Evolutionary conservation across 2,329 filamentous ascomycete genomes (phyloP).

Genomic region (Leptographium lundbergii): DNA sequence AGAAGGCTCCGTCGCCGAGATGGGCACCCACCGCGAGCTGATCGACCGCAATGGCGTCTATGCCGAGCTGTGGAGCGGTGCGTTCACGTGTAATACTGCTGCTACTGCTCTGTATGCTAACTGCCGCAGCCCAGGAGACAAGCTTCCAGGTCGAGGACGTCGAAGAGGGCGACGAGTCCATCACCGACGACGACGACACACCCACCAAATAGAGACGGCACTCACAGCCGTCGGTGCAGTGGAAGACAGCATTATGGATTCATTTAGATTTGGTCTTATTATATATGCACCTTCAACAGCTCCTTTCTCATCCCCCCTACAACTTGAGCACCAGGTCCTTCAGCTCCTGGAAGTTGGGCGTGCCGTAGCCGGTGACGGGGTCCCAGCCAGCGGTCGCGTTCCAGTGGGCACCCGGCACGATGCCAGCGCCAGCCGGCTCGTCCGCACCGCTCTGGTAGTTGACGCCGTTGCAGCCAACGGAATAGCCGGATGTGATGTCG

Average conservation of each 20-base stretch:
- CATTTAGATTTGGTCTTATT: too few species aligned
- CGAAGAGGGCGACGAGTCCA: slow-evolving; percentile 6
- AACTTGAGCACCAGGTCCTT: slow-evolving; percentile 5
- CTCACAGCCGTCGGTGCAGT: background rate
- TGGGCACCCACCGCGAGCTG: slow-evolving; percentile 74
- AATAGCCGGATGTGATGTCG: slow-evolving; percentile 23
- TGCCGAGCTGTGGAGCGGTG: slow-evolving; percentile 68
- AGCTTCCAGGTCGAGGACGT: slow-evolving; percentile 7
- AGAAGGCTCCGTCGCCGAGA: slow-evolving; percentile 74
- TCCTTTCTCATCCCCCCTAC: background rate
- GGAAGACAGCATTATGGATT: too few species aligned
- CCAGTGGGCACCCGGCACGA: slow-evolving; percentile 11
- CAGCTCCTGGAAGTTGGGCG: slow-evolving; percentile 12
- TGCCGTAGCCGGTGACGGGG: slow-evolving; percentile 12
- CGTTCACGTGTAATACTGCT: background rate
- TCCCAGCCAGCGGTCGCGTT: slow-evolving; percentile 14
- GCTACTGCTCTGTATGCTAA: background rate
- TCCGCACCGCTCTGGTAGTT: slow-evolving; percentile 16
- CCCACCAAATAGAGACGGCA: background rate
- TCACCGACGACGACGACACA: slow-evolving; percentile 4
- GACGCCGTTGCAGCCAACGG: slow-evolving; percentile 20
- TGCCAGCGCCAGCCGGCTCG: slow-evolving; percentile 30
- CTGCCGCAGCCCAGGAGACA: slow-evolving; percentile 12
- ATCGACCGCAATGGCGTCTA: slow-evolving; percentile 72
- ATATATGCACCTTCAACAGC: background rate